Conservation (phyloP, 2,329 filamentous ascomycete species). For the Keithomyces neogunnii region DNA sequence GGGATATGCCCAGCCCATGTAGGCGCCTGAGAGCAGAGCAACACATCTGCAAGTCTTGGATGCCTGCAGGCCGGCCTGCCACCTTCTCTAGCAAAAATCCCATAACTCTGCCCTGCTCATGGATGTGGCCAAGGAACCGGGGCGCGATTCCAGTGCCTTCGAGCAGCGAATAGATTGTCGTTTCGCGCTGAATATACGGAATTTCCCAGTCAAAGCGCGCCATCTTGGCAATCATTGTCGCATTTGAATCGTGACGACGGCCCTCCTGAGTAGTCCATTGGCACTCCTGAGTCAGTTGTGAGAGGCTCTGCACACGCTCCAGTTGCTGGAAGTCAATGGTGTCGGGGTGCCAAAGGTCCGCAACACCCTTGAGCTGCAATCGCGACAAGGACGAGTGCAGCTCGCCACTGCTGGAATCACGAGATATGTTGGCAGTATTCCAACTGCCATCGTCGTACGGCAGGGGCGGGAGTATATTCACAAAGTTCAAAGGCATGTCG, state of each 20-base stretch:
- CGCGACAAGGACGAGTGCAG: neutral
- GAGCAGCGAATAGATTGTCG: no score
- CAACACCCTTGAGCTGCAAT: constrained; percentile 2
- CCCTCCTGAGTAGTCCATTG: no score
- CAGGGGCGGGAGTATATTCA: constrained; percentile 1
- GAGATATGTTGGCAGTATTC: constrained; percentile 2
- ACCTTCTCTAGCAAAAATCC: neutral
- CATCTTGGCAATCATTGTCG: no score
- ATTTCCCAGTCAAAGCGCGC: no score
- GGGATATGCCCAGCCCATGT: neutral
- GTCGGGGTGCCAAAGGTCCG: neutral
- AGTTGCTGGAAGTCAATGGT: neutral
- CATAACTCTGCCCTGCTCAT: no score
- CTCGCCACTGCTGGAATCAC: neutral
- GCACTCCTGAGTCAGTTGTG: no score
- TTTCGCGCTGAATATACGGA: no score
- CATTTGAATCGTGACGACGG: no score
- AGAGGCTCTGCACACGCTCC: neutral
- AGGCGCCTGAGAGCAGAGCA: neutral
- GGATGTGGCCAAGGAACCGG: no score
- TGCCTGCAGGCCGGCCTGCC: neutral
- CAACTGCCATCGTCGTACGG: constrained; percentile 2
- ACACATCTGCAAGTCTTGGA: neutral
- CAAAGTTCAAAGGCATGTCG: constrained; percentile 5
- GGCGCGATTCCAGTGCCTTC: no score